Evolutionary conservation across 1,284 basidiomycete genomes (phyloP).

Genomic region (Athelia psychrophila): DNA sequence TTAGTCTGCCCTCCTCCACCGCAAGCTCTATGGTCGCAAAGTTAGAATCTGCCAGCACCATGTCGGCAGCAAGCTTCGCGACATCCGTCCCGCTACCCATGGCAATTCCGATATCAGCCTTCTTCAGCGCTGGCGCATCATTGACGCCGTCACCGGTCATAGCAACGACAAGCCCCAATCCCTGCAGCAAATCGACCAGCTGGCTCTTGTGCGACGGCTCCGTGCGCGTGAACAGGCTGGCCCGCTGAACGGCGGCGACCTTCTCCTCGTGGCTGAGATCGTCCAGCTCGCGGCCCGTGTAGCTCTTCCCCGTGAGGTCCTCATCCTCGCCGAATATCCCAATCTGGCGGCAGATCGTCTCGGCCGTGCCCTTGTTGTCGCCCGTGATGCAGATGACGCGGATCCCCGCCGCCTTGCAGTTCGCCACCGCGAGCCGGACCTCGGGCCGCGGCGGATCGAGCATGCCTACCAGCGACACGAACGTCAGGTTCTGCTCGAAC

Average conservation of each 20-base stretch:
- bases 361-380: conserved; percentile 97
- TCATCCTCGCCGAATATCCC: conserved; percentile 87
- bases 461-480: conserved; percentile 97
- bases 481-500: conserved; percentile 90
- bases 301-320: conserved; percentile 88
- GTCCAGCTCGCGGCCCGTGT: conserved; percentile 92
- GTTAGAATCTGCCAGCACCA: conserved; percentile 89
- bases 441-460: conserved; percentile 97
- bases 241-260: conserved; percentile 80
- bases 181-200: conserved; percentile 94
- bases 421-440: conserved; percentile 83
- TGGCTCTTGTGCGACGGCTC: conserved; percentile 96
- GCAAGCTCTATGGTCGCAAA: conserved; percentile 93
- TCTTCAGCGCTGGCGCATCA: conserved; percentile 95
- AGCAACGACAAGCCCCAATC: conserved; percentile 91
- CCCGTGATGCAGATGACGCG: conserved; percentile 97
- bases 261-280: conserved; percentile 79
- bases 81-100: conserved; percentile 99
- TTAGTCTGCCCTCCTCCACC: conserved; percentile 94
- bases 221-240: conserved; percentile 89
- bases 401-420: conserved; percentile 92
- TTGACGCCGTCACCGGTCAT: conserved; percentile 99
- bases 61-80: conserved; percentile 96
- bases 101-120: conserved; percentile 97
- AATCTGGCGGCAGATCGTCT: conserved; percentile 95